A percentile compares a stretch with the other conserved stretches of the same genome.
Evolutionary conservation across 2,329 filamentous ascomycete genomes (phyloP).

Genomic region (Aspergillus sergii): DNA sequence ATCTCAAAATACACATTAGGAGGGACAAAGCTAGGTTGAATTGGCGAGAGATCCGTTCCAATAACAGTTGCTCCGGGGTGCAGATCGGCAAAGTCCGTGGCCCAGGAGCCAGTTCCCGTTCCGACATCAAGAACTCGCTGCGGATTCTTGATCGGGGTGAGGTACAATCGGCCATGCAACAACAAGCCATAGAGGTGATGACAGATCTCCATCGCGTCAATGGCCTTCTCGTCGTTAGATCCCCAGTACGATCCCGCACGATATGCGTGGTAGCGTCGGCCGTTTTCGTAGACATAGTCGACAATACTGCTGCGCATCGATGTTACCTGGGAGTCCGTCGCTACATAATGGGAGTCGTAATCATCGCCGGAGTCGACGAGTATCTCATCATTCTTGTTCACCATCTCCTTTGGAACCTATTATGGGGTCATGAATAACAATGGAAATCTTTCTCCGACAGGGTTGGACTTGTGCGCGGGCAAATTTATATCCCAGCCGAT

Average conservation of each 20-base stretch:
- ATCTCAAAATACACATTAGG: conserved; percentile 52
- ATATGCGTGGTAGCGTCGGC: conserved; percentile 38
- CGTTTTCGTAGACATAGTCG: conserved; percentile 33
- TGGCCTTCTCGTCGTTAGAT: background rate
- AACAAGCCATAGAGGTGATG: background rate
- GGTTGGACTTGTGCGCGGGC: too few relatives aligned
- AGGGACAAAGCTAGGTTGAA: conserved; percentile 51
- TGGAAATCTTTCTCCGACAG: too few relatives aligned
- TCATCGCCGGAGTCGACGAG: background rate
- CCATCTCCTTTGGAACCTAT: background rate
- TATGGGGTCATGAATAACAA: background rate
- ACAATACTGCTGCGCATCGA: conserved; percentile 21
- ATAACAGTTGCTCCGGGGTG: conserved; percentile 44
- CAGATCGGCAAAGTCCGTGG: conserved; percentile 35
- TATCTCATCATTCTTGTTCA: background rate
- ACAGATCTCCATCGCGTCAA: background rate
- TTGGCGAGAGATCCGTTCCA: conserved; percentile 37
- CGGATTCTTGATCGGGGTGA: background rate
- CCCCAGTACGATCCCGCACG: conserved; percentile 31
- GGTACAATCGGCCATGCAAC: background rate
- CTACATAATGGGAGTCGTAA: background rate
- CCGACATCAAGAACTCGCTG: conserved; percentile 29
- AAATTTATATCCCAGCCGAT: background rate
- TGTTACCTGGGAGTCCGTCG: background rate
- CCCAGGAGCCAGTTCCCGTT: conserved; percentile 29